Base-by-base conservation (phyloP, 306 rosid species). In the Cucurbita moschata region DNA sequence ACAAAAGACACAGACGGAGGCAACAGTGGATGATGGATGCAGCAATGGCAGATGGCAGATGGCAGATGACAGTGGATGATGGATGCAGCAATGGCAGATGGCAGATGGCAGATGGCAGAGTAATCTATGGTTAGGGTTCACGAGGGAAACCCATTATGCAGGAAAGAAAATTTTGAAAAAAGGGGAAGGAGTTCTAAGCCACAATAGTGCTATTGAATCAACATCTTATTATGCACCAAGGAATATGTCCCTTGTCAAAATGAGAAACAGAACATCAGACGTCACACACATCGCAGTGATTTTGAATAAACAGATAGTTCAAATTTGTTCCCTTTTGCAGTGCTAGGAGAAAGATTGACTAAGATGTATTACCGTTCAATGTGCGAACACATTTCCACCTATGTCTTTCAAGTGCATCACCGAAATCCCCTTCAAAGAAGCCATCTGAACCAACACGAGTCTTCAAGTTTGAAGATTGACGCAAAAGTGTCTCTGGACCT, bases 361-460 rank as follows among this genome's bases (percentile, higher is more conserved):
- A 59, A 80, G 78, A 76, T 76, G 77, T 26, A 78, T 51, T 88
- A 94, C 98, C 98, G 51, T 83, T 69, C 79, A 90, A 77, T 56
- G 98, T 90, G 52, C 87, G 92, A 76, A 87, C 94, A 69, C 96
- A 94, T 83, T 94, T 94, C 98, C 98, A 94, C 76, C 83, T 77
- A 79, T 94, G 84, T 26, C 81, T 81, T 23, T 94, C 98, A 85
- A 87, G 66, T 75, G 90, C 92, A 87, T 94, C 98, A 50, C 96
- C 88, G 12, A 10, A 61, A 3, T 94, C 95, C 67, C 71, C 79
- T 40, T 89, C 94, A 72, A 77, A 62, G 77, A 76, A 85, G 40
- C 86, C 85, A 75, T 89, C 97, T 66, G 86, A 42, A 47, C 78
- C 56, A 46, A 42, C 77, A 11, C 49, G 76, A 68, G 79, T 16